Evolutionary conservation across 106 monocot species (phyloP).

Genomic region (Triglochin maritima): DNA sequence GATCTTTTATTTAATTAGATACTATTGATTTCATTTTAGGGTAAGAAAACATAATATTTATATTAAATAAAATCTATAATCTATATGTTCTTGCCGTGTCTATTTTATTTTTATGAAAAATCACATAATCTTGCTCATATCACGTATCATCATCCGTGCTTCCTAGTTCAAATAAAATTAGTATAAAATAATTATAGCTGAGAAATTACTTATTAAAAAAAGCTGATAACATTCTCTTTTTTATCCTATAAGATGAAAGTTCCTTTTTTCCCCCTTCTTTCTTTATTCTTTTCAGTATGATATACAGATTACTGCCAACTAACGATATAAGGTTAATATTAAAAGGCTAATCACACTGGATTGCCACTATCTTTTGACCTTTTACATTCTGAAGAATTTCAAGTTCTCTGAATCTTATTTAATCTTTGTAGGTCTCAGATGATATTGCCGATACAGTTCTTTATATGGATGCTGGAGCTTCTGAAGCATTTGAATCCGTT

Average conservation of each 20-base stretch:
- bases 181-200: too few relatives aligned
- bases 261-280: neutral
- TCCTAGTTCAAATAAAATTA: too few relatives aligned
- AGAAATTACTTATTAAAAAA: too few relatives aligned
- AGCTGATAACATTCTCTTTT: neutral
- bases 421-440: slow-evolving; percentile 49
- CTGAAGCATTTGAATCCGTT: slow-evolving; percentile 61
- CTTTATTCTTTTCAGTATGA: neutral
- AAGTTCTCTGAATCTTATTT: neutral
- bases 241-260: neutral
- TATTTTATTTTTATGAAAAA: too few relatives aligned
- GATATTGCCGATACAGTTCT: slow-evolving; percentile 46
- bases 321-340: neutral
- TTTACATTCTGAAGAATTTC: neutral
- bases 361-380: neutral
- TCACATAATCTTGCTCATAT: too few relatives aligned
- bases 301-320: neutral
- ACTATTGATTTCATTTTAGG: too few relatives aligned
- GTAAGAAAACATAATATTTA: too few relatives aligned
- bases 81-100: too few relatives aligned
- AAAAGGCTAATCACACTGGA: neutral
- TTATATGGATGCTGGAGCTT: slow-evolving; percentile 72
- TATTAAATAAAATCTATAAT: too few relatives aligned
- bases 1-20: too few relatives aligned
- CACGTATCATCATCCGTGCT: too few relatives aligned